Percentiles rank a stretch among this genome's conserved stretches.
Evolutionary conservation across 371 early-diverging fungal species (phyloP).

Genomic region (Spraguea lophii): DNA sequence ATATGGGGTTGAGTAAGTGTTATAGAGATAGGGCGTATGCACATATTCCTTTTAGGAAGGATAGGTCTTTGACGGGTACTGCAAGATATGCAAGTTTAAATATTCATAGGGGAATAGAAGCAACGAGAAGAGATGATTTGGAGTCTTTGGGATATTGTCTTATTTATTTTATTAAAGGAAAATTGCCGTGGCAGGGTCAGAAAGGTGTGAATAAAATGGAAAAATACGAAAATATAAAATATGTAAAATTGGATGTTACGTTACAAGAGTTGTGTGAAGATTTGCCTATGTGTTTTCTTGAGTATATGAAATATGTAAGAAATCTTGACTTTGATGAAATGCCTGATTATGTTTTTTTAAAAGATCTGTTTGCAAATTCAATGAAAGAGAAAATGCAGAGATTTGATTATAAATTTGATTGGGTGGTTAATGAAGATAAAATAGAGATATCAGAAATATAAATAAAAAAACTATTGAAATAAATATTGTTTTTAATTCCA

Average conservation of each 20-base stretch:
- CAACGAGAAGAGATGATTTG: constrained; percentile 94
- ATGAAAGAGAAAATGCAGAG: constrained; percentile 60
- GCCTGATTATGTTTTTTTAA: constrained; percentile 89
- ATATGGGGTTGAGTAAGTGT: constrained; percentile 93
- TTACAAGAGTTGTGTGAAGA: constrained; percentile 75
- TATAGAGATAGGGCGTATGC: constrained; percentile 79
- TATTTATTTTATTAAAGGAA: constrained; percentile 92
- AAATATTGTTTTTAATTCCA: too few species aligned
- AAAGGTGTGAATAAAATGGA: constrained; percentile 88
- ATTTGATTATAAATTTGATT: constrained; percentile 39
- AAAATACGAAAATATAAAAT: constrained; percentile 95
- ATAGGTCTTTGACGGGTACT: constrained; percentile 93
- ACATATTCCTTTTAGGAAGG: constrained; percentile 85
- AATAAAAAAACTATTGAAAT: too few species aligned
- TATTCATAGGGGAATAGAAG: constrained; percentile 89
- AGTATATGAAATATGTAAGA: constrained; percentile 82
- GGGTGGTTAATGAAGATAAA: constrained; percentile 14
- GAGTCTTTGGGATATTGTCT: constrained; percentile 92
- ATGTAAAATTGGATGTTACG: constrained; percentile 90
- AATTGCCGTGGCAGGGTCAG: constrained; percentile 96
- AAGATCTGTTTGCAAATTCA: constrained; percentile 73
- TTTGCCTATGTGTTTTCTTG: constrained; percentile 74
- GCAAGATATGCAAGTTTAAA: constrained; percentile 94
- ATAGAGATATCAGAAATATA: too few species aligned
- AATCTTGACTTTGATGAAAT: constrained; percentile 86